These are phyloP conservation scores for Solanum medicagineum DNA, from an alignment of 257 asterid species.

Conservation along the genomic window DNA sequence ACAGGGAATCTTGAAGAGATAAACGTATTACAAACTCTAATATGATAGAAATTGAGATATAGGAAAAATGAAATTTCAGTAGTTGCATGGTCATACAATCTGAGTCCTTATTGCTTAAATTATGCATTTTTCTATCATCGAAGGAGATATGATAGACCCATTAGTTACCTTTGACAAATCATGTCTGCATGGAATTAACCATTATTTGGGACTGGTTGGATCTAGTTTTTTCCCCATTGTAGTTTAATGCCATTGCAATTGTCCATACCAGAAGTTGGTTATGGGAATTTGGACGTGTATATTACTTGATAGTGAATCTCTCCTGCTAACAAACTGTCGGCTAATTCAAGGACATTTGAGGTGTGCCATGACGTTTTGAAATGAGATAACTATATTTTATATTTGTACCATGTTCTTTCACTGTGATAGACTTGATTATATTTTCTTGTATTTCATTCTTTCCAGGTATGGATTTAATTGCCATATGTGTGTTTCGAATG, in stretches of 20 bases:
- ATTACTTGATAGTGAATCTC: neutral
- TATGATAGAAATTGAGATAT: neutral
- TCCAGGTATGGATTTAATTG: neutral
- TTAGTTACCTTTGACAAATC: neutral
- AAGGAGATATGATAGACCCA: neutral
- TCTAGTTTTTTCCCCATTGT: neutral
- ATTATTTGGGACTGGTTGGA: neutral
- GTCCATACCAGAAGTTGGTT: neutral
- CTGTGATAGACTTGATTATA: neutral
- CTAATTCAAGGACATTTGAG: neutral
- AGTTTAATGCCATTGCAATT: neutral
- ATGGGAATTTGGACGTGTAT: neutral
- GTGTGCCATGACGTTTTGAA: neutral
- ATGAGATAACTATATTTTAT: neutral
- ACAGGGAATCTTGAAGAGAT: neutral
- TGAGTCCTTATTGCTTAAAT: neutral
- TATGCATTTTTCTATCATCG: neutral
- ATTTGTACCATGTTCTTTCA: neutral
- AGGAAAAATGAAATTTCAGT: neutral
- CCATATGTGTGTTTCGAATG: neutral
- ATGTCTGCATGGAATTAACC: neutral
- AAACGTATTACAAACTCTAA: neutral
- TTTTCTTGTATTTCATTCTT: neutral
- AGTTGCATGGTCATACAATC: neutral
- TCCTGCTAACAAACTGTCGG: neutral